These are phyloP conservation scores for Cyanidiococcus yangmingshanensis DNA, from an alignment of 23 red algal species.

Conservation along the genomic window DNA sequence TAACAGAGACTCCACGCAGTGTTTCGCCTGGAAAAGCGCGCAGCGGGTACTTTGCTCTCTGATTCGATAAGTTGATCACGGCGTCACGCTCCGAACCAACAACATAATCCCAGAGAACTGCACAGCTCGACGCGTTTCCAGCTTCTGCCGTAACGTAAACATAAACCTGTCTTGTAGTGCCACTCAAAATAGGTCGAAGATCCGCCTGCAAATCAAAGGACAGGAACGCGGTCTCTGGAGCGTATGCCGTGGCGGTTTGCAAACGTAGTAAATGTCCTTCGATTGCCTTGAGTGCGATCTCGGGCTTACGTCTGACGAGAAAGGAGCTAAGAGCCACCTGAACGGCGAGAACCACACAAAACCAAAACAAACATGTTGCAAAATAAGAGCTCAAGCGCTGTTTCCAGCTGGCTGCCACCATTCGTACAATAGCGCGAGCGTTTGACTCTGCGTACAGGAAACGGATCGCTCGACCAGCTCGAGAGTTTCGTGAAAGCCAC, in stretches of 20 bases:
- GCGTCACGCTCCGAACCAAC: background rate
- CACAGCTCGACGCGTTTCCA: background rate
- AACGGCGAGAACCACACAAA: background rate
- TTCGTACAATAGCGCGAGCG: no score
- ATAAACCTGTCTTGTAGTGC: background rate
- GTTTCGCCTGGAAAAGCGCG: conserved; percentile 2
- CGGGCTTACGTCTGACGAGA: background rate
- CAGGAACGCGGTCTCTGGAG: background rate
- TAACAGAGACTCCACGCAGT: background rate
- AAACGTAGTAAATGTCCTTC: background rate
- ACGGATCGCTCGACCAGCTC: no score
- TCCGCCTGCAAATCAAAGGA: background rate
- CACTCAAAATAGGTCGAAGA: background rate
- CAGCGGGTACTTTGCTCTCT: conserved; percentile 6
- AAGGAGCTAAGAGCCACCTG: background rate
- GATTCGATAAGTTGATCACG: background rate
- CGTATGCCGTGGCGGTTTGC: background rate
- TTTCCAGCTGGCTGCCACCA: background rate
- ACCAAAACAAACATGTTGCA: background rate
- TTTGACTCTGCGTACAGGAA: no score
- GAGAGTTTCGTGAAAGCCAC: no score
- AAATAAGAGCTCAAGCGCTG: background rate
- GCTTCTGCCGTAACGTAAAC: background rate
- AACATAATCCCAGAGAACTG: background rate
- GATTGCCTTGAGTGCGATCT: background rate